Evolutionary conservation across 371 early-diverging fungal genomes (phyloP).

Genomic region (Dentiscutata heterogama): DNA sequence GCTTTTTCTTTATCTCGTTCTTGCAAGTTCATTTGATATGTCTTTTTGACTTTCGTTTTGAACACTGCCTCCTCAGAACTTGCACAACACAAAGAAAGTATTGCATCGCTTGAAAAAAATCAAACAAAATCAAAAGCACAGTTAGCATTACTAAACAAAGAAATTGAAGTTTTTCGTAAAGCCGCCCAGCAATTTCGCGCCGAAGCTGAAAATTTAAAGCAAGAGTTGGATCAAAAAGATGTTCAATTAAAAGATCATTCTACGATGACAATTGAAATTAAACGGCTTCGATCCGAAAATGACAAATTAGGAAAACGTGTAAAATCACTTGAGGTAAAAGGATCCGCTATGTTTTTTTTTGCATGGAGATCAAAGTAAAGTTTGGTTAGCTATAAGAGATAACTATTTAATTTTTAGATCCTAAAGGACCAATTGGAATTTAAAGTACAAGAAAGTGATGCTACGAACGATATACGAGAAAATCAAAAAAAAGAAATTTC

Average conservation of each 20-base stretch:
- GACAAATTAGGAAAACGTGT: not conserved
- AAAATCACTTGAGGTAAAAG: not conserved
- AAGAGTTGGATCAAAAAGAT: slow-evolving; percentile 11
- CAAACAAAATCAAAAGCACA: not conserved
- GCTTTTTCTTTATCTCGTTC: not conserved
- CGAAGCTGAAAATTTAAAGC: slow-evolving; percentile 8
- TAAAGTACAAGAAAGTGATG: slow-evolving; percentile 2
- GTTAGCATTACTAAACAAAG: not conserved
- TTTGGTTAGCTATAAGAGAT: no score
- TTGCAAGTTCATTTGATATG: not conserved
- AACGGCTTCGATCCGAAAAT: slow-evolving; percentile 19
- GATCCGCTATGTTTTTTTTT: no score
- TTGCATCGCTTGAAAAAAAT: not conserved
- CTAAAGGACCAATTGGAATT: slow-evolving; percentile 13
- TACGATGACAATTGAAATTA: not conserved
- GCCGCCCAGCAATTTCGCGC: not conserved
- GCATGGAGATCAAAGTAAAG: no score
- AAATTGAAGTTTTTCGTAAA: slow-evolving; percentile 7
- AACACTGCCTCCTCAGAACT: not conserved
- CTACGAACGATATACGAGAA: not conserved
- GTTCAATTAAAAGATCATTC: not conserved
- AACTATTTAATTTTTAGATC: not conserved
- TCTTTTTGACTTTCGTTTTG: not conserved
- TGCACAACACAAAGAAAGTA: not conserved
- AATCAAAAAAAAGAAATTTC: not conserved